Evolutionary conservation across 495 filamentous ascomycete species (phyloP), one percentile per base, ranked within the genome.

Genomic region (Penicillium macrosclerotiorum): DNA sequence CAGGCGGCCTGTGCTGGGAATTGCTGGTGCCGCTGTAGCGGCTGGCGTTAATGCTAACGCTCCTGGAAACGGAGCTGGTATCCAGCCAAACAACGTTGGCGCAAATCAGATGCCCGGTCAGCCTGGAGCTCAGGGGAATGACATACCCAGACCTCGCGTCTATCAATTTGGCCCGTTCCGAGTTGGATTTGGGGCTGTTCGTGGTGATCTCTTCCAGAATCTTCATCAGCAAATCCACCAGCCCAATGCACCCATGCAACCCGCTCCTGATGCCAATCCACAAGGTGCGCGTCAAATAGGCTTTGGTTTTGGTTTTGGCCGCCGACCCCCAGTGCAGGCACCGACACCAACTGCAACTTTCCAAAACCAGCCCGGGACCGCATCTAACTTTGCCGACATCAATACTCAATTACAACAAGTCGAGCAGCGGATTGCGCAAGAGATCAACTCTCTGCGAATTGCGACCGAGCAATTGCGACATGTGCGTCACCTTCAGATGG

Each of bases 1-100:
- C 62, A 82, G 93, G 45, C 77, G 88, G 23, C 80, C 93, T 16
- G 94, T 98, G 23, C 45, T 73, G 13, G 53, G 51, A 2, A 54
- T 64, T 11, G 61, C 66, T 34, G 56, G 63, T 22, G 55, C 55
- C 29, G 57, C 57, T 38, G 62, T 51, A 25, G 43, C 63, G 35
- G 54, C 41, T 16, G 64, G 45, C 11, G 53, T 53, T 18, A 57
- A 34, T 19, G 59, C 37, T 30, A 62, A 65, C 38, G 56, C 36
- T 37, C 44, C 55, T 22, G 65, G 49, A 12, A 64, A 64, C 38
- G 64, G 25, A 26, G 51, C 32, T 32, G 66, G 52, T 1, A 49
- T 35, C n/a, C 67, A 63, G 27, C 64, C 54, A 17, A 55, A 61
- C 37, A 38, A 42, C 16, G 43, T 46, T 7, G 62, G 37, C n/a